Evolutionary conservation across 1,284 basidiomycete genomes (phyloP).

Genomic region (Phylloboletellus chloephorus): DNA sequence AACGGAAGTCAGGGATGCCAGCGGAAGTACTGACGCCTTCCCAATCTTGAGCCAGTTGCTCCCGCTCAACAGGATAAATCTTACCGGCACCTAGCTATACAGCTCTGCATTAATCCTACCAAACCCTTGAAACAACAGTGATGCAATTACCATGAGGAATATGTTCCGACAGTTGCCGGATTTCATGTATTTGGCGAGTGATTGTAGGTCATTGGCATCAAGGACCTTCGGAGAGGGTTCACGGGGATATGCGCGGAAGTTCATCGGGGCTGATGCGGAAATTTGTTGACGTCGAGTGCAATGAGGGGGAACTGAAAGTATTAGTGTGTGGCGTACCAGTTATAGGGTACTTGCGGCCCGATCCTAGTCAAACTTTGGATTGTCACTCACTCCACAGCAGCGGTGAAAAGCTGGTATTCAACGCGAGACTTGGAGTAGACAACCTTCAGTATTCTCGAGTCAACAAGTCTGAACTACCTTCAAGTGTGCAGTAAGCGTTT

Average conservation of each 20-base stretch:
- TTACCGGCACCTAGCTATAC: slow-evolving; percentile 59
- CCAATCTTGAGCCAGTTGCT: slow-evolving; percentile 6
- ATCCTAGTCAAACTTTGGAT: no score
- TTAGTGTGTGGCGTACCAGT: no score
- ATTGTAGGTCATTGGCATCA: slow-evolving; percentile 36
- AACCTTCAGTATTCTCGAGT: background rate
- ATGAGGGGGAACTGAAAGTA: no score
- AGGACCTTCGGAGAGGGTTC: slow-evolving; percentile 22
- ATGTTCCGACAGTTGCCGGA: slow-evolving; percentile 62
- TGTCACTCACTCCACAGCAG: no score
- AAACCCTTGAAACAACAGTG: background rate
- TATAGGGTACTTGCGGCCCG: no score
- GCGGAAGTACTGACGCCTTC: slow-evolving; percentile 73
- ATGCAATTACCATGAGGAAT: slow-evolving; percentile 59
- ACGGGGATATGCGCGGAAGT: background rate
- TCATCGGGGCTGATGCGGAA: slow-evolving; percentile 15
- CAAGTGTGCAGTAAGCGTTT: slow-evolving; percentile 15
- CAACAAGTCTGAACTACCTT: background rate
- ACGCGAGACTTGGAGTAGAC: no score
- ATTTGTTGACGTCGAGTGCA: background rate
- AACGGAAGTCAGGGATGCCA: slow-evolving; percentile 78
- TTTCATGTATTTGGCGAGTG: slow-evolving; percentile 61
- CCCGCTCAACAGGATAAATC: slow-evolving; percentile 12
- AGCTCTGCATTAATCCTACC: slow-evolving; percentile 3
- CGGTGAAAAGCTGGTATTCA: no score